A percentile compares a stretch with the other conserved stretches of the same genome.
These are phyloP conservation scores for Helicostylum pulchrum DNA, from an alignment of 192 early-diverging fungal species.

Conservation along the genomic window DNA sequence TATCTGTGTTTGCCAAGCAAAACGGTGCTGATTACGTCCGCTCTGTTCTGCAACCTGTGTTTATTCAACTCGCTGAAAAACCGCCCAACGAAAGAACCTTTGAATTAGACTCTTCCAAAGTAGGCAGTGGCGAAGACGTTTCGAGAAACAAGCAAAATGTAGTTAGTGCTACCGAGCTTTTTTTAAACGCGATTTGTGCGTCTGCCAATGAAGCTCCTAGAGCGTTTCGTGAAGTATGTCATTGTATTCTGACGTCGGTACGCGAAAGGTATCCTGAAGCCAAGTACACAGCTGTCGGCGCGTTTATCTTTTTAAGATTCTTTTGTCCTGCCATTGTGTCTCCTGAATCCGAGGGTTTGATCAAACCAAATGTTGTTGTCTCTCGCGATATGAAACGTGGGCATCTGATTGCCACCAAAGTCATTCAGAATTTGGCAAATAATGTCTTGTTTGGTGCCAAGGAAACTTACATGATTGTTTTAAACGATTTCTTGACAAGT, in stretches of 20 bases:
- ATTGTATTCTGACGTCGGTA: slow-evolving; percentile 74
- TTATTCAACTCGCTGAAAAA: slow-evolving; percentile 65
- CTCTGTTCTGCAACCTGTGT: slow-evolving; percentile 72
- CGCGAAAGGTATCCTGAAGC: slow-evolving; percentile 80
- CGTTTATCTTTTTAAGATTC: slow-evolving; percentile 94
- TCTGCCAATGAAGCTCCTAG: slow-evolving; percentile 68
- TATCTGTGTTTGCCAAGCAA: slow-evolving; percentile 80
- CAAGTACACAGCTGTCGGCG: slow-evolving; percentile 84
- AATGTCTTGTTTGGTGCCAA: slow-evolving; percentile 93
- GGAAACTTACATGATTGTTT: slow-evolving; percentile 88
- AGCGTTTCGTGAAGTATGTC: slow-evolving; percentile 77
- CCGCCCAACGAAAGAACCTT: slow-evolving; percentile 73
- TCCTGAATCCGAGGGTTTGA: slow-evolving; percentile 79
- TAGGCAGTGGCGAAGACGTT: slow-evolving; percentile 62
- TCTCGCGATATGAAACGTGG: slow-evolving; percentile 80
- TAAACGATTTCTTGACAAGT: slow-evolving; percentile 84
- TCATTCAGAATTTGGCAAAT: slow-evolving; percentile 96
- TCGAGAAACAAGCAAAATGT: slow-evolving; percentile 78
- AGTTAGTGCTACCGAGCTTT: slow-evolving; percentile 64
- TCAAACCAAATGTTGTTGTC: slow-evolving; percentile 53
- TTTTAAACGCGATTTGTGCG: slow-evolving; percentile 82
- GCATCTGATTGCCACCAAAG: slow-evolving; percentile 86
- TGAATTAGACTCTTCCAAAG: slow-evolving; percentile 84
- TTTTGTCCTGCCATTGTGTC: slow-evolving; percentile 93
- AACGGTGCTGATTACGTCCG: slow-evolving; percentile 81